Conservation (phyloP, 1,284 basidiomycete genomes). For the Rhodotorula sp. region DNA sequence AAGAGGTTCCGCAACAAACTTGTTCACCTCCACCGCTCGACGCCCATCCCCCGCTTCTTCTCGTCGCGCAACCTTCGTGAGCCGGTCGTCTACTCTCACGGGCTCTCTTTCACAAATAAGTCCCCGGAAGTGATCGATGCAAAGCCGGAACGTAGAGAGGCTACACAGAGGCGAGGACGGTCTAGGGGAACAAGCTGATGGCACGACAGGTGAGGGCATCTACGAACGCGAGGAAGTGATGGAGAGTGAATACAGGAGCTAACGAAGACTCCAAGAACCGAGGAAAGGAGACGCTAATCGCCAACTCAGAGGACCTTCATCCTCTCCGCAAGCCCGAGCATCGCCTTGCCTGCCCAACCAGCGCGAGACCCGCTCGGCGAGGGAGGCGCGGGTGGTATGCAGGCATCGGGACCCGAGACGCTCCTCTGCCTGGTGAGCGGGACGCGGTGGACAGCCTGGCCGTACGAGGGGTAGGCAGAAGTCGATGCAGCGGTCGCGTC, state of each 20-base stretch:
- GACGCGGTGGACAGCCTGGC: too few species aligned
- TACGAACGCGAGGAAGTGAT: not conserved
- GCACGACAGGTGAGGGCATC: too few species aligned
- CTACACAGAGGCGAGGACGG: too few species aligned
- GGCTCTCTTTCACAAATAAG: too few species aligned
- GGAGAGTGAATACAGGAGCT: not conserved
- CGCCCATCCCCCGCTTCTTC: not conserved
- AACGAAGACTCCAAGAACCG: not conserved
- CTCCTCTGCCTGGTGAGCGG: not conserved
- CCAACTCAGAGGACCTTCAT: slow-evolving; percentile 12
- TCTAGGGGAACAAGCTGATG: too few species aligned
- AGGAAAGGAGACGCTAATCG: not conserved
- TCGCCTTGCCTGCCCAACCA: slow-evolving; percentile 12
- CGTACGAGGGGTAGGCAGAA: not conserved
- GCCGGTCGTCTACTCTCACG: not conserved
- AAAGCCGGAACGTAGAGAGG: too few species aligned
- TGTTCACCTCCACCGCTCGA: not conserved
- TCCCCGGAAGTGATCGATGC: too few species aligned
- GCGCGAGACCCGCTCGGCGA: not conserved
- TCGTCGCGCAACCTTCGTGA: not conserved
- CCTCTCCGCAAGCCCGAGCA: slow-evolving; percentile 11
- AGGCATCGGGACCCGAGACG: not conserved
- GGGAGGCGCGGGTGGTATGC: not conserved
- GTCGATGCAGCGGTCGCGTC: not conserved
- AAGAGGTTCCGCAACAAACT: not conserved